phyloP scores from a whole-genome alignment of 1,284 basidiomycete genomes.

The Grifola frondosa region DNA sequence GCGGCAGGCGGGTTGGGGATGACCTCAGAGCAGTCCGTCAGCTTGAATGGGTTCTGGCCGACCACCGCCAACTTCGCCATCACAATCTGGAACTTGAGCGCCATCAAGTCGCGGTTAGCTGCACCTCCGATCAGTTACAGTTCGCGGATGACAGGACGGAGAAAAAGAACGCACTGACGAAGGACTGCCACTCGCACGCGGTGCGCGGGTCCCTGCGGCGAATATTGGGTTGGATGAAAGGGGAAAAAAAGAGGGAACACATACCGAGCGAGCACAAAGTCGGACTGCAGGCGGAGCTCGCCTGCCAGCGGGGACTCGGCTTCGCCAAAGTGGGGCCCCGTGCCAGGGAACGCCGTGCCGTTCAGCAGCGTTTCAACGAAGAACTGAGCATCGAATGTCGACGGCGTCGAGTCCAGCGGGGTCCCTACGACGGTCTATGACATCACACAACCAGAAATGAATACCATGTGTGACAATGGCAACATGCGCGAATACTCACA shows the following conservation, averaged over 20 bases:
- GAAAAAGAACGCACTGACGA: conserved; percentile 23
- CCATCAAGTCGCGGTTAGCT: conserved; percentile 26
- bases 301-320: conserved; percentile 29
- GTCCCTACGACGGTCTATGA: conserved; percentile 3
- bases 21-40: conserved; percentile 38
- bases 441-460: background rate
- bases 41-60: conserved; percentile 25
- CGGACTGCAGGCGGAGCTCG: conserved; percentile 37
- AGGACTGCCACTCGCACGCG: conserved; percentile 38
- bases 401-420: conserved; percentile 30
- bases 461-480: background rate
- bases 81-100: conserved; percentile 21
- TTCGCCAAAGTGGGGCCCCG: conserved; percentile 26
- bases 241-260: background rate
- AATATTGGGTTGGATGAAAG: background rate
- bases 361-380: conserved; percentile 37
- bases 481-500: background rate
- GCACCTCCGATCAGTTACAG: background rate
- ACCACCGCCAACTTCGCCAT: conserved; percentile 31
- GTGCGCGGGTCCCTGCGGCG: conserved; percentile 27
- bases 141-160: background rate
- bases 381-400: conserved; percentile 38
- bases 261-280: conserved; percentile 25
- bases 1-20: conserved; percentile 26
- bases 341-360: conserved; percentile 31